These are phyloP conservation scores for Eutreptiella sp. DNA, from an alignment of 208 protist species.

Conservation along the genomic window DNA sequence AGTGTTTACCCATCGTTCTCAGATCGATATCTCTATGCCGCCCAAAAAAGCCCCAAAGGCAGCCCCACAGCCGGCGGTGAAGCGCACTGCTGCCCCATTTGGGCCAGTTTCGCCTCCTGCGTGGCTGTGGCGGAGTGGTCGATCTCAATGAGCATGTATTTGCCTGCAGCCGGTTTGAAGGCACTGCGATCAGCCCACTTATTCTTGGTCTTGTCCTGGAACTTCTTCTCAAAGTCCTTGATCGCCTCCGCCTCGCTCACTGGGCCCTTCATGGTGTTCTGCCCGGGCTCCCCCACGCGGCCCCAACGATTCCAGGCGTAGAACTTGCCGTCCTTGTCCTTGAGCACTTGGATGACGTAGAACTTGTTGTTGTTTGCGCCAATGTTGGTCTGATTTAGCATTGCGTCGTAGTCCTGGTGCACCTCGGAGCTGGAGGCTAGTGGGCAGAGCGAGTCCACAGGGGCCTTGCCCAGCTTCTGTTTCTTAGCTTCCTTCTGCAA, in stretches of 20 bases:
- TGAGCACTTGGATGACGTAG: conserved; percentile 59
- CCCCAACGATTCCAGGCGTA: conserved; percentile 54
- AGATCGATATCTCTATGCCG: no score
- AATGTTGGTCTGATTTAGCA: conserved; percentile 71
- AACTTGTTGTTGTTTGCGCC: conserved; percentile 61
- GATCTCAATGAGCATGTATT: conserved; percentile 36
- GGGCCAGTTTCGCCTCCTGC: no score
- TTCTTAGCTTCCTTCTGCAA: no score
- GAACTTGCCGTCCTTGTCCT: conserved; percentile 34
- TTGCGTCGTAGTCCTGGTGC: conserved; percentile 32
- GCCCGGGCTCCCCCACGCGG: conserved; percentile 50
- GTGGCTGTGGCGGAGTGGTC: no score
- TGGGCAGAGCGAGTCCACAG: no score
- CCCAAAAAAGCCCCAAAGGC: no score
- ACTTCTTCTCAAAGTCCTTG: conserved; percentile 52
- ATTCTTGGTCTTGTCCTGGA: conserved; percentile 58
- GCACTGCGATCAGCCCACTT: conserved; percentile 35
- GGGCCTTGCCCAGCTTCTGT: no score
- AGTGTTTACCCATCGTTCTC: no score
- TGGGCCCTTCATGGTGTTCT: conserved; percentile 29
- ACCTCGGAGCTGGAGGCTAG: not conserved
- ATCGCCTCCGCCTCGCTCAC: conserved; percentile 16
- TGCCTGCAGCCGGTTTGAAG: conserved; percentile 36
- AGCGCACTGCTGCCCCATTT: no score
- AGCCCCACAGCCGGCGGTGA: no score